Base-by-base conservation (phyloP, 345 rosid species). In the Pistacia vera region DNA sequence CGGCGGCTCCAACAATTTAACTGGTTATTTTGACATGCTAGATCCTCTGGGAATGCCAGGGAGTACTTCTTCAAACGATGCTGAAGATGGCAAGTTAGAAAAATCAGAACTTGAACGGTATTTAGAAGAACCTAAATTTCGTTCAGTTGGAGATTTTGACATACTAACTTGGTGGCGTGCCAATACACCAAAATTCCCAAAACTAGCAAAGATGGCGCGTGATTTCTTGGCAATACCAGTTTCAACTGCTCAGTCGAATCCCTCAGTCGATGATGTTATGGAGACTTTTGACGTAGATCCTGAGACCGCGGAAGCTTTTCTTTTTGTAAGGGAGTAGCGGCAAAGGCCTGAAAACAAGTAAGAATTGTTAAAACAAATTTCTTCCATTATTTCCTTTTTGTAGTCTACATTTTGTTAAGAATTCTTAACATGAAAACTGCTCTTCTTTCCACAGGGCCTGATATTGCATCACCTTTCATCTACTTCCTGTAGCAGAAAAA, bases 111-210 rank as follows among this genome's bases (percentile, higher is more conserved):
- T 72, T 41, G 68, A 49, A 20, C 56, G 38, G 20, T 78, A 78
- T 7, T 9, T 78, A 22, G 68, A 66, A 0, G 63, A 66, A 16
- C 16, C 72, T n/a, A 12, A n/a, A 11, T 59, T 58, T 9, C 57
- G 55, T 4, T 16, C 33, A 18, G 16, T 10, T 4, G 13, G 30
- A 16, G 62, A 72, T 3, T 66, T 78, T 57, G 66, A 63, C 3
- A 12, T 78, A 49, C 30, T 78, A 1, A 55, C 48, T 22, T 78
- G 77, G 81, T 78, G 81, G 81, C 8, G 35, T 20, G 51, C n/a
- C 5, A 17, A 59, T 33, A 68, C 58, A 8, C 49, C 58, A 18
- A 66, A 48, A 8, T 78, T 57, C 49, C 76, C 76, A 12, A 48
- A 25, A 5, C 72, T 72, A 55, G 41, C 54, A 1, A 77, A 36